phyloP scores from a whole-genome alignment of 2,329 filamentous ascomycete species.

The Cladobotryum mycophilum region DNA sequence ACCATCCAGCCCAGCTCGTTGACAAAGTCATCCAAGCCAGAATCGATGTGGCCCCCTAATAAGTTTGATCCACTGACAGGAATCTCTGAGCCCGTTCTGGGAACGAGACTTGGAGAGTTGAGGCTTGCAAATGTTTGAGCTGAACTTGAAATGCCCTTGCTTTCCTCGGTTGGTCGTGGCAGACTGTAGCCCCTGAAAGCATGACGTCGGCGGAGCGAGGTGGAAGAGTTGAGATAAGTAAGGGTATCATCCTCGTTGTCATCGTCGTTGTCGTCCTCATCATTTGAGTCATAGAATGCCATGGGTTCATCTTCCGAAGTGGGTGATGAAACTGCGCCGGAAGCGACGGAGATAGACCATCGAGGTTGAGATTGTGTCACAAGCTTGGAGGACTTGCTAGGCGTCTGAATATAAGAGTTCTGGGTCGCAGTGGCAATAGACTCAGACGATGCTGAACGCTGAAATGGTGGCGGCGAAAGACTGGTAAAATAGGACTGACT shows the following conservation, averaged over 20 bases:
- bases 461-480: constrained; percentile 48
- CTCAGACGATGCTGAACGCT: constrained; percentile 29
- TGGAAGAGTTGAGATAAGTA: not conserved
- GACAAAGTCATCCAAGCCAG: constrained; percentile 35
- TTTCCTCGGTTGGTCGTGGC: constrained; percentile 27
- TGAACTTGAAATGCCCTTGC: constrained; percentile 15
- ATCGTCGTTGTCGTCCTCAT: constrained; percentile 35
- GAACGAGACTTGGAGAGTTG: constrained; percentile 21
- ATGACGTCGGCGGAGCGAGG: constrained; percentile 5
- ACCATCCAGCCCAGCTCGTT: constrained; percentile 48
- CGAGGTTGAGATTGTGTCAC: constrained; percentile 18
- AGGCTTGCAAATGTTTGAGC: constrained; percentile 18
- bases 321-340: constrained; percentile 22
- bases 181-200: constrained; percentile 40
- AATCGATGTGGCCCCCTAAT: constrained; percentile 30
- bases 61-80: constrained; percentile 19
- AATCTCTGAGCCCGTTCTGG: constrained; percentile 15
- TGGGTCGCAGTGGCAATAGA: constrained; percentile 19
- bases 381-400: constrained; percentile 4
- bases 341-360: constrained; percentile 19
- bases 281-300: constrained; percentile 42
- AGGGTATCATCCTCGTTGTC: constrained; percentile 27
- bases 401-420: constrained; percentile 16
- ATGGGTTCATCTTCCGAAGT: constrained; percentile 36
- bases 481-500: constrained; percentile 37